Base-by-base conservation (phyloP, 768 basidiomycete species). In the Naganishia randhawae region DNA sequence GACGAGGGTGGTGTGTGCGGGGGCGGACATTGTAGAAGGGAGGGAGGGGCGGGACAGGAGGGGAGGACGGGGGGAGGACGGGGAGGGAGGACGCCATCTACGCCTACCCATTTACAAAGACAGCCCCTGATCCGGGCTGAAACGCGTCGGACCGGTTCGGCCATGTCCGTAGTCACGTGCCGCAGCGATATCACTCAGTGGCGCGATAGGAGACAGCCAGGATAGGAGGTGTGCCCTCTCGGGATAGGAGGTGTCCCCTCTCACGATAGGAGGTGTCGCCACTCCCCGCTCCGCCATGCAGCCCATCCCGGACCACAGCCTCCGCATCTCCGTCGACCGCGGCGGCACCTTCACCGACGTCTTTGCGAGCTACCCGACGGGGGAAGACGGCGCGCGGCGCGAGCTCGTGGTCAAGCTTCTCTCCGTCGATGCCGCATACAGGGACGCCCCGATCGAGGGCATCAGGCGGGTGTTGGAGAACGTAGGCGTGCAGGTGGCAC, bases 361-460 rank as follows among this genome's bases (percentile, higher is more conserved):
- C n/a, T 67, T 67, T 61, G 66, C 55, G 16, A 33, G 45, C 27
- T 63, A 45, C 39, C 27, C 45, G 2, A 42, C 19, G 16, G 25
- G 42, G 10, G 35, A 25, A 25, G 22, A 7, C 32, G 33, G 22
- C 11, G 57, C 14, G 17, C 35, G 57, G 35, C 52, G 51, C 68
- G 70, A 71, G 69, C 77, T 92, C 57, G 88, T 97, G n/a, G 87
- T 95, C 57, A 98, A 98, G 78, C 86, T 98, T 0, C 81, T 97
- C 41, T 94, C 92, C 0, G 89, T 91, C 78, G 94, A 98, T 80
- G 86, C 89, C 0, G 82, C 81, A 19, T 98, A 98, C 79, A 80
- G 81, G 2, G 94, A 98, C 82, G 94, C 94, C 0, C 94, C 95
- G 0, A 95, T 57, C 0, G 93, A 97, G 79, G 94, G 92, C 0